These are phyloP conservation scores for Cyclostephanos invisitatus DNA, from an alignment of 108 stramenopile genomes.

Conservation along the genomic window DNA sequence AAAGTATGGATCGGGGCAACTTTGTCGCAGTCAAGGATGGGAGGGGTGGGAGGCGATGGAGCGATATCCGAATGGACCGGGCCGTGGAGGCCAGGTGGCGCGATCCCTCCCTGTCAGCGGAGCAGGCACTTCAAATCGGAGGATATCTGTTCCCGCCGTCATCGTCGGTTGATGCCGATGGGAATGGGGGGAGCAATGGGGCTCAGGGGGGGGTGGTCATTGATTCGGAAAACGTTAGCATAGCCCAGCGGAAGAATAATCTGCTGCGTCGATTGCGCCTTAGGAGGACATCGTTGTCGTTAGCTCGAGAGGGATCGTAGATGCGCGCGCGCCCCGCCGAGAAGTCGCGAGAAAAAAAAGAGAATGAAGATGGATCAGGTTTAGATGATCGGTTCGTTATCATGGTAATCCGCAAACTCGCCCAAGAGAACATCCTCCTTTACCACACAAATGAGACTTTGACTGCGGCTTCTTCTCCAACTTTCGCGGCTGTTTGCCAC, in stretches of 20 bases:
- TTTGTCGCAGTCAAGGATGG: not conserved
- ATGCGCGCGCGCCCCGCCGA: not conserved
- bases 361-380: too few relatives aligned
- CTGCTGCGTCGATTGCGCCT: conserved; percentile 11
- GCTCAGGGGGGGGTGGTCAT: not conserved
- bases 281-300: not conserved
- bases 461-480: too few relatives aligned
- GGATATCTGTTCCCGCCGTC: conserved; percentile 13
- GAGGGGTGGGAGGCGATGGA: conserved; percentile 1
- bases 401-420: too few relatives aligned
- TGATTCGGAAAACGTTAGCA: conserved; percentile 12
- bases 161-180: not conserved
- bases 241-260: conserved; percentile 19
- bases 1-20: not conserved
- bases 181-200: not conserved
- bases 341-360: not conserved
- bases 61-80: conserved; percentile 13
- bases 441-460: too few relatives aligned
- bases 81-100: conserved; percentile 22
- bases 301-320: not conserved
- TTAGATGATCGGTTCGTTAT: too few relatives aligned
- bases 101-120: not conserved
- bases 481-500: too few relatives aligned
- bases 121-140: conserved; percentile 7
- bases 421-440: too few relatives aligned